These are phyloP conservation scores for Lentinus tigrinus DNA, from an alignment of 768 basidiomycete species.

Conservation along the genomic window DNA sequence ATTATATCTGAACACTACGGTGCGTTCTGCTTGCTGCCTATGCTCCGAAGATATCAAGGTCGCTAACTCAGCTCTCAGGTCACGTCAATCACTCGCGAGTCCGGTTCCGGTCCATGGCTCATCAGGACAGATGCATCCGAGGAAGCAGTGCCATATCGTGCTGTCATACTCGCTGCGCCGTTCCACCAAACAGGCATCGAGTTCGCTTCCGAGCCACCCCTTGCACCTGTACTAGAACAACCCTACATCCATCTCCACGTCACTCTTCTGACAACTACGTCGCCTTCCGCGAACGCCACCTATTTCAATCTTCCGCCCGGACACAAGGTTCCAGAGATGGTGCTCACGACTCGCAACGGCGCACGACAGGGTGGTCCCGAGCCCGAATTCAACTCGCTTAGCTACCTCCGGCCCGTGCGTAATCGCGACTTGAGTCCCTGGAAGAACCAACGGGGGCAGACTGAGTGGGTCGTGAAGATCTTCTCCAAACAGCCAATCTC, in stretches of 20 bases:
- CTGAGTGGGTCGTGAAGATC: constrained; percentile 83
- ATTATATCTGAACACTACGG: constrained; percentile 68
- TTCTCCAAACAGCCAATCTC: constrained; percentile 68
- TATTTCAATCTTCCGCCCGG: constrained; percentile 64
- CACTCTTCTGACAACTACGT: constrained; percentile 79
- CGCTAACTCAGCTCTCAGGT: constrained; percentile 38
- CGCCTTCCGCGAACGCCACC: constrained; percentile 52
- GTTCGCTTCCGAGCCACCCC: constrained; percentile 46
- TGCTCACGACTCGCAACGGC: constrained; percentile 73
- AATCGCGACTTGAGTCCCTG: constrained; percentile 32
- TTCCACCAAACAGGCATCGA: constrained; percentile 66
- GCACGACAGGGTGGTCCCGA: constrained; percentile 39
- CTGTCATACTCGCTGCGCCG: constrained; percentile 85
- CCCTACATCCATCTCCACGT: constrained; percentile 86
- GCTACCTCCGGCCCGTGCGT: constrained; percentile 65
- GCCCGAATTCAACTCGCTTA: constrained; percentile 85
- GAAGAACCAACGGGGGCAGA: constrained; percentile 34
- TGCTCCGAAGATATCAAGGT: background rate
- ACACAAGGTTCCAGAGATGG: constrained; percentile 51
- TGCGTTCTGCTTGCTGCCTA: constrained; percentile 29
- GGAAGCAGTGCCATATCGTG: constrained; percentile 46
- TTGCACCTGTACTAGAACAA: constrained; percentile 58
- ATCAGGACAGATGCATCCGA: constrained; percentile 44
- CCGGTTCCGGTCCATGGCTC: constrained; percentile 47
- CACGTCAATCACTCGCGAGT: constrained; percentile 43